Evolutionary conservation across 2,329 filamentous ascomycete genomes (phyloP), one percentile per base, ranked within the genome.

Genomic region (Chrysoporthe austroafricana): DNA sequence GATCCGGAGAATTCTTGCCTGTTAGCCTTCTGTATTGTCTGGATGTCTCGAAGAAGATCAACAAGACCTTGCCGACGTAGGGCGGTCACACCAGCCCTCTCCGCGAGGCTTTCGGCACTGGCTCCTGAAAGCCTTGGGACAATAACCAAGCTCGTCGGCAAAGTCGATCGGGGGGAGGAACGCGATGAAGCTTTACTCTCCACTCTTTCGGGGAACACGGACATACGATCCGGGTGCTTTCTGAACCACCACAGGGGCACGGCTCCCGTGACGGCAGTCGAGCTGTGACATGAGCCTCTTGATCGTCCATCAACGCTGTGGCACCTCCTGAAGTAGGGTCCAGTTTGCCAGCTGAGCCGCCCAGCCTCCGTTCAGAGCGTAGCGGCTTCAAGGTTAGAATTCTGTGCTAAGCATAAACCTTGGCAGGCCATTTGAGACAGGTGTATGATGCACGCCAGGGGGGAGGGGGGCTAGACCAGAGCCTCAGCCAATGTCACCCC

Each of bases 391-490:
- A 36, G 52, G 32, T 34, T 18, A 36, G 2, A 32, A 32, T 13
- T 18, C 18, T 16, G 11, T 2, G 7, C 13, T 18, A 8, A 39
- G 54, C 54, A 57, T 57, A 39, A 39, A 34, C 54, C 56, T 58
- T 58, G 34, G 34, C 36, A n/a, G 34, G 34, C 39, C 8, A 34
- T n/a, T 39, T 58, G 56, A 58, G 56, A 58, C 56, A n/a, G 34
- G 56, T n/a, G 34, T 58, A 26, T 58, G 56, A 58, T 58, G 34
- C 2, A 58, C 56, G 9, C 13, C 56, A 58, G 36, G 54, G 56
- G 56, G 21, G 34, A 26, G 26, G 26, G 26, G 26, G 26, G 26
- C 26, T 26, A 26, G 26, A 2, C 26, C 26, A 26, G 26, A 26
- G 26, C 26, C 26, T 26, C 26, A 16, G 26, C 50, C 11, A 5